Evolutionary conservation across 257 asterid genomes (phyloP), one percentile per base, ranked within the genome.

Genomic region (Lycium ferocissimum): DNA sequence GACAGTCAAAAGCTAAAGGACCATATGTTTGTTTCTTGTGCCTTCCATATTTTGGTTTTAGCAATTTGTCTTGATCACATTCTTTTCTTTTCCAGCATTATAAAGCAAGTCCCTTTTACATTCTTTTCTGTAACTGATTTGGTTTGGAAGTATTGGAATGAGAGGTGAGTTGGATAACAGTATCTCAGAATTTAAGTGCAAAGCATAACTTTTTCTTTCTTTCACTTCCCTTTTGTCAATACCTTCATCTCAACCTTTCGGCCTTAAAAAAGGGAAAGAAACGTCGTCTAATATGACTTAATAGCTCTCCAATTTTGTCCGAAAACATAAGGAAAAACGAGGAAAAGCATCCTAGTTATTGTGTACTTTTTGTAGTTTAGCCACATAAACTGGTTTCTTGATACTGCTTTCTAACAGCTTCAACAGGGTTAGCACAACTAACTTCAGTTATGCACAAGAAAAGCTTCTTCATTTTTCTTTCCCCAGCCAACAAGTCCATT

Each of bases 21-120:
- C 22, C 14, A 76, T 76, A 76, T 76, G 47, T 76, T 76, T 76
- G 65, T 76, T 76, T 76, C 82, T 76, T 76, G 49, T 53, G 51
- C 63, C 82, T 47, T 53, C 82, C 82, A 53, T 70, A 8, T 26
- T 76, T 66, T 66, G 47, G 40, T 66, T 13, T 66, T 66, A 66
- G 43, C 18, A 66, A 63, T 22, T 3, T 3, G 17, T 63, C 45
- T 26, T 66, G 9, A 26, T 66, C 73, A 66, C 47, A 1, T 66
- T 66, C 47, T 12, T 35, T 66, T 66, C 10, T 66, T 66, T 26
- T 76, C 47, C 43, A 75, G 81, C 62, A 49, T 7, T 26, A 75
- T 49, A 20, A 75, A 75, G 81, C 81, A 49, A 75, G 81, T 49
- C 18, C 4, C 26, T 75, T 40, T 75, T 49, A 13, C 40, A 49